Evolutionary conservation across 495 filamentous ascomycete species (phyloP).

Genomic region (Daldinia bambusicola): DNA sequence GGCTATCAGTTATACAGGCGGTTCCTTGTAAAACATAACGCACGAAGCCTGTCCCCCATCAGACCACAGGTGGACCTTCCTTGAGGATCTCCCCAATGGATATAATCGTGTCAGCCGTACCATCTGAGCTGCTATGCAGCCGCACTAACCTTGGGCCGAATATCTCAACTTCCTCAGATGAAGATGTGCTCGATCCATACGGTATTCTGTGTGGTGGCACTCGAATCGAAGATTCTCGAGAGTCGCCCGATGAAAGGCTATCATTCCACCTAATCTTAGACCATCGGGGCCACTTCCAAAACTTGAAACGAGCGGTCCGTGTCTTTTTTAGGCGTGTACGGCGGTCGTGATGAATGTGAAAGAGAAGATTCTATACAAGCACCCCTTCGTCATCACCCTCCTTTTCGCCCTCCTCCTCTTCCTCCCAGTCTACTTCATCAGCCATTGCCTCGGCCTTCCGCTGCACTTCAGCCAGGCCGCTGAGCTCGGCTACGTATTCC

Average conservation of each 20-base stretch:
- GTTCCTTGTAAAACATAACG: background rate
- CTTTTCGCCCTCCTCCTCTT: conserved; percentile 49
- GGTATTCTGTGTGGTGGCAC: conserved; percentile 33
- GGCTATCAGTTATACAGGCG: conserved; percentile 5
- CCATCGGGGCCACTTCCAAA: conserved; percentile 44
- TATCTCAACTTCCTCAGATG: conserved; percentile 27
- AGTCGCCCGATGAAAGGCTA: conserved; percentile 20
- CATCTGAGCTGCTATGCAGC: conserved; percentile 35
- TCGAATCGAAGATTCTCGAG: conserved; percentile 29
- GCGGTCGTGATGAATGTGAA: conserved; percentile 36
- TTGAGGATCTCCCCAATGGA: conserved; percentile 43
- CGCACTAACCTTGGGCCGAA: conserved; percentile 41
- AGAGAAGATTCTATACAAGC: conserved; percentile 44
- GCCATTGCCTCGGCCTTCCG: conserved; percentile 71
- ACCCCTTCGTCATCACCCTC: conserved; percentile 61
- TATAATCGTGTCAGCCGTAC: conserved; percentile 37
- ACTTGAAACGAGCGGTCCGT: conserved; percentile 39
- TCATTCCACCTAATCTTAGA: conserved; percentile 39
- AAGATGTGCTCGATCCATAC: conserved; percentile 19
- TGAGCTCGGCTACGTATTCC: conserved; percentile 89
- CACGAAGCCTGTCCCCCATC: background rate
- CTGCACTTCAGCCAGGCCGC: conserved; percentile 92
- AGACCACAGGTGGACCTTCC: conserved; percentile 34
- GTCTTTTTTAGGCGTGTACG: conserved; percentile 36
- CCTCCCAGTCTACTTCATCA: conserved; percentile 58